Percentiles rank a stretch among this genome's conserved stretches.
phyloP scores from a whole-genome alignment of 495 filamentous ascomycete genomes.

The Daldinia childiae region DNA sequence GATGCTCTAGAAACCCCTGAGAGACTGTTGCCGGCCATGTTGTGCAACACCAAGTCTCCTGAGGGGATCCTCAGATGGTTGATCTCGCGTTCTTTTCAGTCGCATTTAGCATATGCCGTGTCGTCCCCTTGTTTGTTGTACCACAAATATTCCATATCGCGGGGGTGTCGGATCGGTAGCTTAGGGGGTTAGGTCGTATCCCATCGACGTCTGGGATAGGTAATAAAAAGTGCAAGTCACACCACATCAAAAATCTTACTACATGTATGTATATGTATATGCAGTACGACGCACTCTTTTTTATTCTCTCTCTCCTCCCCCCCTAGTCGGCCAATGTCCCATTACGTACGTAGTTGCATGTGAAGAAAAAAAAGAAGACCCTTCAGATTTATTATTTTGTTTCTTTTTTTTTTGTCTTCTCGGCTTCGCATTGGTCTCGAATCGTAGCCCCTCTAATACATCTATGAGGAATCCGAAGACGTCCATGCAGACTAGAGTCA shows the following conservation, averaged over 20 bases:
- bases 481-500: constrained; percentile 46
- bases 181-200: constrained; percentile 38
- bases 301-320: not conserved
- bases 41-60: constrained; percentile 39
- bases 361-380: constrained; percentile 29
- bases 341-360: constrained; percentile 40
- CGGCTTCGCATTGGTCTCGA: constrained; percentile 41
- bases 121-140: constrained; percentile 32
- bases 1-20: constrained; percentile 25
- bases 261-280: constrained; percentile 26
- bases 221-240: constrained; percentile 33
- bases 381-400: constrained; percentile 20
- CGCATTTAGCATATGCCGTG: constrained; percentile 44
- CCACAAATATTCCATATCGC: constrained; percentile 31
- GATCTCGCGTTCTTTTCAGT: constrained; percentile 38
- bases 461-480: constrained; percentile 47
- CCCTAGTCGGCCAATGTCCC: constrained; percentile 25
- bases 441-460: constrained; percentile 42
- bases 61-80: constrained; percentile 30
- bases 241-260: constrained; percentile 42
- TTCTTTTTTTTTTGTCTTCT: constrained; percentile 23
- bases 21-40: constrained; percentile 28
- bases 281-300: constrained; percentile 33
- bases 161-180: constrained; percentile 43
- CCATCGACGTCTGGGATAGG: constrained; percentile 37